Percentiles rank a stretch among this genome's conserved stretches.
These are phyloP conservation scores for Neopestalotiopsis rosae DNA, from an alignment of 2,329 filamentous ascomycete genomes.

Conservation along the genomic window DNA sequence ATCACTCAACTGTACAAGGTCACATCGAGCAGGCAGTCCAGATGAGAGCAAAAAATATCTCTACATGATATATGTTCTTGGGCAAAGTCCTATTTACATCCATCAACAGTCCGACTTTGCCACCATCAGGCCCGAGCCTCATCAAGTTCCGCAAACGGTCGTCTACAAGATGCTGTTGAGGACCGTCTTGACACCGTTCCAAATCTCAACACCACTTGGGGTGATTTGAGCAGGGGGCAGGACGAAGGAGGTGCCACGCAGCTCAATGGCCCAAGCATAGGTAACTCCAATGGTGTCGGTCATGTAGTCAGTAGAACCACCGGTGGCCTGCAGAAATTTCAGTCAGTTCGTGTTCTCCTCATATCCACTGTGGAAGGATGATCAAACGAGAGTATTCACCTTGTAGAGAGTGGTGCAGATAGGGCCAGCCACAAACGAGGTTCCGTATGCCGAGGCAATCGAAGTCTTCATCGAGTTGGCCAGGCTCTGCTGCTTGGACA, in stretches of 20 bases:
- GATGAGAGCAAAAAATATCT: too few species aligned
- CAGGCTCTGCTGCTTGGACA: slow-evolving; percentile 48
- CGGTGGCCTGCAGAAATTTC: slow-evolving; percentile 1
- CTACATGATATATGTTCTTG: too few species aligned
- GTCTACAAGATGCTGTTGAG: slow-evolving; percentile 6
- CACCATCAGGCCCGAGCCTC: neutral
- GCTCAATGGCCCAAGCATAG: slow-evolving; percentile 37
- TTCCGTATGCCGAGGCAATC: slow-evolving; percentile 41
- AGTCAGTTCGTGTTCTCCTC: neutral
- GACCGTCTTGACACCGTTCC: slow-evolving; percentile 35
- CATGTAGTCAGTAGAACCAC: slow-evolving; percentile 30
- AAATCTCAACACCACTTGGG: slow-evolving; percentile 34
- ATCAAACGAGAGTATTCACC: neutral
- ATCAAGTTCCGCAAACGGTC: neutral
- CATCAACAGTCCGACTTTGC: neutral
- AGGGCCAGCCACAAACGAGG: slow-evolving; percentile 41
- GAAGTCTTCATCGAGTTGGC: slow-evolving; percentile 36
- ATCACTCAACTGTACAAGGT: too few species aligned
- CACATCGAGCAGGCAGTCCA: too few species aligned
- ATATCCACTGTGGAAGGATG: neutral
- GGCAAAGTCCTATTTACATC: too few species aligned
- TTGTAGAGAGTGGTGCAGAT: slow-evolving; percentile 45
- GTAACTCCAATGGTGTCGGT: slow-evolving; percentile 33
- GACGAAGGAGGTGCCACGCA: slow-evolving; percentile 36
- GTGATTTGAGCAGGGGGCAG: slow-evolving; percentile 36